Evolutionary conservation across 768 basidiomycete species (phyloP).

Genomic region (Agaricus sinodeliciosus): DNA sequence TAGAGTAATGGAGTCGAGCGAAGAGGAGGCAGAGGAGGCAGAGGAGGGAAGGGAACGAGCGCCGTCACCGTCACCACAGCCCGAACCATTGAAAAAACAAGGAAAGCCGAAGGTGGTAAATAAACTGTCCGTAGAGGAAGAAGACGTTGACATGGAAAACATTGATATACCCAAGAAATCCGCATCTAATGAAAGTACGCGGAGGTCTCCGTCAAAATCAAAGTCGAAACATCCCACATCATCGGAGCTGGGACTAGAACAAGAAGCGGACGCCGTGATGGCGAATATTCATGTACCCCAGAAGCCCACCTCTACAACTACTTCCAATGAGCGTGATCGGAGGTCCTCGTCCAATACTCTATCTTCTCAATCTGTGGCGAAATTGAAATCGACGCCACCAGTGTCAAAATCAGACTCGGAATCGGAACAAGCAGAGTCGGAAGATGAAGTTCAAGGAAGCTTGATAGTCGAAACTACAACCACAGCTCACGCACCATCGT

Average conservation of each 20-base stretch:
- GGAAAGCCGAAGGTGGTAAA: neutral
- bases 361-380: neutral
- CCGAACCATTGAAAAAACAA: slow-evolving; percentile 34
- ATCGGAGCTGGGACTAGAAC: neutral
- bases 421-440: neutral
- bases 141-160: slow-evolving; percentile 4
- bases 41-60: slow-evolving; percentile 1
- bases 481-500: no score
- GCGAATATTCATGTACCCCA: neutral
- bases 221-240: neutral
- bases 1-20: neutral
- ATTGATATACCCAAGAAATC: neutral
- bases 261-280: slow-evolving; percentile 3
- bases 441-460: neutral
- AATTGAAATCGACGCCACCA: neutral
- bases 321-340: neutral
- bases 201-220: neutral
- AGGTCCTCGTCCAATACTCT: neutral
- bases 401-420: neutral
- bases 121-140: slow-evolving; percentile 4
- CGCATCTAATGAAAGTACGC: neutral
- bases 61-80: slow-evolving; percentile 23
- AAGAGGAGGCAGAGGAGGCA: slow-evolving; percentile 14
- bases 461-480: neutral
- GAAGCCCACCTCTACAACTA: neutral